Base-by-base conservation (phyloP, 768 basidiomycete species). In the Kwoniella heveanensis region DNA sequence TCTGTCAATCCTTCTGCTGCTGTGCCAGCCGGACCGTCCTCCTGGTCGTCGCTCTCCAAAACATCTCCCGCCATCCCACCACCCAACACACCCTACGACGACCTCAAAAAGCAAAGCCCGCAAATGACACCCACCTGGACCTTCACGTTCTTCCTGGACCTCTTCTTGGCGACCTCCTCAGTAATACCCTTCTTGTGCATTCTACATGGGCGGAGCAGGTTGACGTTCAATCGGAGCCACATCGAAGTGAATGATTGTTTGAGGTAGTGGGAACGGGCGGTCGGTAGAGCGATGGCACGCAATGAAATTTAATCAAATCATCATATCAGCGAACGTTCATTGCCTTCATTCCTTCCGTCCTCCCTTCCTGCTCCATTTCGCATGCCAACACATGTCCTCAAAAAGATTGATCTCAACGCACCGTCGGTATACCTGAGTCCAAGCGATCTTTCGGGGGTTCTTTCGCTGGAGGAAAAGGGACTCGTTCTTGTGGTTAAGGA, bases 171-270 rank as follows among this genome's bases (percentile, higher is more conserved):
- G 57, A 94, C 90, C 83, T 98, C 95, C 84, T 98, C 95, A 54
- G 93, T 93, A 82, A 98, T 87, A 81, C 96, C 96, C 88, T 99
- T 99, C 88, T 95, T 96, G 88, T 98, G 96, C 89, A 96, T 91
- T 75, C 93, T 72, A 56, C 32, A 54, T 3, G 19, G 7, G 22
- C 26, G 39, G 12, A 17, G n/a, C n/a, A n/a, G n/a, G n/a, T n/a
- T 12, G 15, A 36, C 52, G 29, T 30, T 90, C 52, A 21, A 54
- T 13, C 10, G 22, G n/a, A n/a, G n/a, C n/a, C n/a, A n/a, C n/a
- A n/a, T n/a, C n/a, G n/a, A n/a, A n/a, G n/a, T n/a, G n/a, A n/a
- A n/a, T n/a, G n/a, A n/a, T n/a, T n/a, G n/a, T n/a, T n/a, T n/a
- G n/a, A n/a, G n/a, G n/a, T n/a, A n/a, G n/a, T 29, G 46, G 24